Conservation (phyloP, 73 alveolate genomes). For the Paramecium pentaurelia region DNA sequence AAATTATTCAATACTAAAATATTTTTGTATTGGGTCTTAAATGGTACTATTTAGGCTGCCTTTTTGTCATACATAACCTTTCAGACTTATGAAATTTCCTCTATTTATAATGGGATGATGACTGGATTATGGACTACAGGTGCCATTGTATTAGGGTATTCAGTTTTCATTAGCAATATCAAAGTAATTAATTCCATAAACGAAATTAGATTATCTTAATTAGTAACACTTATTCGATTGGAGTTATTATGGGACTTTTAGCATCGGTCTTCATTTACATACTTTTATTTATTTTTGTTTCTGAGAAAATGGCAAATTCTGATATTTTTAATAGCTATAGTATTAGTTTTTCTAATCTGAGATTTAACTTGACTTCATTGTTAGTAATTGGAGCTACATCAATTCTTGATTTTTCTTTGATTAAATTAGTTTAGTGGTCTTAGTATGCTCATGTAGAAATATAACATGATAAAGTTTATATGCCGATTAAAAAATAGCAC, state of each 20-base stretch:
- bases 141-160: background rate
- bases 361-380: background rate
- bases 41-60: conserved; percentile 22
- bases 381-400: conserved; percentile 3
- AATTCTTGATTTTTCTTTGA: background rate
- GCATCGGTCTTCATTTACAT: background rate
- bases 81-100: background rate
- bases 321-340: background rate
- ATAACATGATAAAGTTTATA: conserved; percentile 31
- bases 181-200: background rate
- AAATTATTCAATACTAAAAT: background rate
- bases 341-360: background rate
- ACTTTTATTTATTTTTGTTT: background rate
- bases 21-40: conserved; percentile 5
- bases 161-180: background rate
- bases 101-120: background rate
- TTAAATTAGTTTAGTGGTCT: background rate
- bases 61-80: background rate
- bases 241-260: background rate
- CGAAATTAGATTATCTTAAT: background rate
- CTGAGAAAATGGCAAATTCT: background rate
- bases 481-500: conserved; percentile 15
- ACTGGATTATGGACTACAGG: conserved; percentile 28
- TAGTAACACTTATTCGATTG: background rate
- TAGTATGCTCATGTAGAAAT: background rate